Conservation (phyloP, 768 basidiomycete genomes). For the Podaxis mareebaensis region DNA sequence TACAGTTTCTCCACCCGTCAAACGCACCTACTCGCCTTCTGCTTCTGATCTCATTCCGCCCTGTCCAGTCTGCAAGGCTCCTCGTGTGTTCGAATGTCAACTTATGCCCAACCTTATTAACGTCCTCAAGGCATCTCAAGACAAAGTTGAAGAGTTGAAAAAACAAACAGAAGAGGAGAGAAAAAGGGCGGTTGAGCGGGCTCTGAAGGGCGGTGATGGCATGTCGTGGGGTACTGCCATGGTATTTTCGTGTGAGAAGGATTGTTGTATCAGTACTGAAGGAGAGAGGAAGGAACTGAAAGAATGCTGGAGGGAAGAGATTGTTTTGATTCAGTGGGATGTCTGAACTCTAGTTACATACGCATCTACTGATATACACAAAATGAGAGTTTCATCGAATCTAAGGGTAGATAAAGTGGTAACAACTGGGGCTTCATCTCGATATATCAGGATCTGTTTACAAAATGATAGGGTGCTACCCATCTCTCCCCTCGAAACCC, state of each 20-base stretch:
- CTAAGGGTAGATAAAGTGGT: too few relatives aligned
- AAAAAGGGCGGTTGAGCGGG: slow-evolving; percentile 56
- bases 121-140: slow-evolving; percentile 44
- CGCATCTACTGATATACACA: not conserved
- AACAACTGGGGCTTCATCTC: not conserved
- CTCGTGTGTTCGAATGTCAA: slow-evolving; percentile 88
- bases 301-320: slow-evolving; percentile 72
- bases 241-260: slow-evolving; percentile 83
- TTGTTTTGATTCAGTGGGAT: slow-evolving; percentile 80
- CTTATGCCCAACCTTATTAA: slow-evolving; percentile 94
- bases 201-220: slow-evolving; percentile 53
- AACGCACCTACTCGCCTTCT: slow-evolving; percentile 54
- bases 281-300: slow-evolving; percentile 38
- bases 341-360: slow-evolving; percentile 31
- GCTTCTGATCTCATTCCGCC: slow-evolving; percentile 42
- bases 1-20: slow-evolving; percentile 49
- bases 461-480: too few relatives aligned
- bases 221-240: slow-evolving; percentile 97
- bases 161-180: slow-evolving; percentile 68
- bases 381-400: not conserved
- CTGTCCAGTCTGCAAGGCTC: slow-evolving; percentile 68
- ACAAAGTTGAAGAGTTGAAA: slow-evolving; percentile 26
- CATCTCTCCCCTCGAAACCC: too few relatives aligned
- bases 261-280: slow-evolving; percentile 58
- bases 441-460: too few relatives aligned